Percentiles rank a stretch among this genome's conserved stretches.
Evolutionary conservation across 768 basidiomycete species (phyloP).

Genomic region (Tremella fuciformis): DNA sequence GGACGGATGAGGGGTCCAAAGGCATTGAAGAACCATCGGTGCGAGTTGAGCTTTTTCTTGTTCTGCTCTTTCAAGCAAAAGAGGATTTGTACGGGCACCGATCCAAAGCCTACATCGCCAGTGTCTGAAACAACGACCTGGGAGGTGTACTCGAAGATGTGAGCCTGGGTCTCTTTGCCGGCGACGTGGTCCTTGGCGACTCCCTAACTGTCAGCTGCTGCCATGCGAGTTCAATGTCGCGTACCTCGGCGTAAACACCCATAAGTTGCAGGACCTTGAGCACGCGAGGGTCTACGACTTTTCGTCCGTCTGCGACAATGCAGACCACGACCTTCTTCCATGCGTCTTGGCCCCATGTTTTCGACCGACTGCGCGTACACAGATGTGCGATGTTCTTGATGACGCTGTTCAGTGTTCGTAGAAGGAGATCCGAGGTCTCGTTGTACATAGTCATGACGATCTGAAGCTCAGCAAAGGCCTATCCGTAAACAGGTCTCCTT

Average conservation of each 20-base stretch:
- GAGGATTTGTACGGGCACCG: conserved; percentile 52
- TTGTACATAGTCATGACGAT: conserved; percentile 52
- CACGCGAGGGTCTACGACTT: conserved; percentile 57
- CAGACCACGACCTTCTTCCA: conserved; percentile 55
- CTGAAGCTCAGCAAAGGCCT: conserved; percentile 10
- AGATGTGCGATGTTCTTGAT: conserved; percentile 55
- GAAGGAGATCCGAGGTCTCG: conserved; percentile 42
- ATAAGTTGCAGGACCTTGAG: conserved; percentile 82
- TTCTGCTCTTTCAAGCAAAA: conserved; percentile 82
- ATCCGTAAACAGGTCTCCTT: conserved; percentile 52
- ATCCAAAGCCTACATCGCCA: conserved; percentile 63
- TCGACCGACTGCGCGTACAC: conserved; percentile 47
- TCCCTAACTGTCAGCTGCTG: conserved; percentile 58
- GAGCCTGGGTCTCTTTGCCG: conserved; percentile 78
- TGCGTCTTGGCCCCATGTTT: conserved; percentile 52
- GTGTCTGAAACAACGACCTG: conserved; percentile 72
- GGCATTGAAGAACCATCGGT: conserved; percentile 51
- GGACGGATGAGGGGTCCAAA: conserved; percentile 49
- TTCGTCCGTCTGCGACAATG: conserved; percentile 53
- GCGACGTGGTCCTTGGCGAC: conserved; percentile 83
- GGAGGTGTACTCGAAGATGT: conserved; percentile 62
- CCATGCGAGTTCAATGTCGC: not conserved
- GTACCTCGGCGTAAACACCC: conserved; percentile 40
- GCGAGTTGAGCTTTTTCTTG: conserved; percentile 50
- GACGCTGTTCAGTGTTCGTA: conserved; percentile 45